Conservation (phyloP, 2,329 filamentous ascomycete species). For the Paecilomyces niveus region DNA sequence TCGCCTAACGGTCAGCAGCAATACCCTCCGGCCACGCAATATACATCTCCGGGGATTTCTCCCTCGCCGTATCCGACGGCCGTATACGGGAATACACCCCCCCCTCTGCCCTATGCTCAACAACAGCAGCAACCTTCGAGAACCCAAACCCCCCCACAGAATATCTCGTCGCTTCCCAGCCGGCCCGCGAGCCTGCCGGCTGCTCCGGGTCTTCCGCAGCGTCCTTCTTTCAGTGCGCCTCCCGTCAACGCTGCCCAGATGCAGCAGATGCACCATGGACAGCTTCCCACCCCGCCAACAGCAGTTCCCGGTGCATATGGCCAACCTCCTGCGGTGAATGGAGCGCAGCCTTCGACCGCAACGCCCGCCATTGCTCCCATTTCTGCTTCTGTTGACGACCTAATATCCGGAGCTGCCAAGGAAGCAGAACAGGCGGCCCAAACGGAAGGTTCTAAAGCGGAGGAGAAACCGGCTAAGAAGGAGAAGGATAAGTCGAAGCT, state of each 20-base stretch:
- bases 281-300: slow-evolving; percentile 30
- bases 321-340: slow-evolving; percentile 21
- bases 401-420: slow-evolving; percentile 43
- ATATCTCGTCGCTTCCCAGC: slow-evolving; percentile 31
- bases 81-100: slow-evolving; percentile 34
- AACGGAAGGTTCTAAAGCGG: slow-evolving; percentile 32
- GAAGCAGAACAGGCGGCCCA: slow-evolving; percentile 36
- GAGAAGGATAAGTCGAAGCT: slow-evolving; percentile 58
- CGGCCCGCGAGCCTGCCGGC: slow-evolving; percentile 49
- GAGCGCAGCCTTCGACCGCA: slow-evolving; percentile 15
- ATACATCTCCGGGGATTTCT: slow-evolving; percentile 23
- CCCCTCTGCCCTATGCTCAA: slow-evolving; percentile 33
- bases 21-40: slow-evolving; percentile 24
- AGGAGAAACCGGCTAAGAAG: slow-evolving; percentile 62
- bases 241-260: slow-evolving; percentile 47
- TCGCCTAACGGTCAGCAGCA: slow-evolving; percentile 30
- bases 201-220: slow-evolving; percentile 53
- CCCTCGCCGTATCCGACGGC: slow-evolving; percentile 25
- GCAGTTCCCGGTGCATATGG: slow-evolving; percentile 14
- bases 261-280: slow-evolving; percentile 51
- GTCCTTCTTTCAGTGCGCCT: slow-evolving; percentile 51
- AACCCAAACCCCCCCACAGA: slow-evolving; percentile 38
- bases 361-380: slow-evolving; percentile 18
- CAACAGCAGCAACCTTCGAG: slow-evolving; percentile 36
- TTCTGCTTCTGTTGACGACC: slow-evolving; percentile 43